These are phyloP conservation scores for Sphagnum magellanicum DNA, from an alignment of 228 moss, liverwort and hornwort species.

Conservation along the genomic window DNA sequence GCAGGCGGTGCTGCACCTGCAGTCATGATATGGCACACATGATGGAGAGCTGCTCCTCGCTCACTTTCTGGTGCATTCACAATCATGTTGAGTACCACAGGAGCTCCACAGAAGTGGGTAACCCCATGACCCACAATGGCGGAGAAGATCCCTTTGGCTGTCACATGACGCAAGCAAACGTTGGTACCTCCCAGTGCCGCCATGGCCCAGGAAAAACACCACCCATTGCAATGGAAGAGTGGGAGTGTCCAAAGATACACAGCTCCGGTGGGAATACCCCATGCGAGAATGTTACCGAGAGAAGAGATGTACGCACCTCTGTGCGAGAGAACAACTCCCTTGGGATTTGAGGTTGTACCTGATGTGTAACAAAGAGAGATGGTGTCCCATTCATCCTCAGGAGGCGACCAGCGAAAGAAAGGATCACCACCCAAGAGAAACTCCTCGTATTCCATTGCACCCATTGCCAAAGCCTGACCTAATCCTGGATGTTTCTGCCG, in stretches of 20 bases:
- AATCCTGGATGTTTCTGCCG: constrained; percentile 4
- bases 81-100: constrained; percentile 69
- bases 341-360: constrained; percentile 79
- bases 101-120: constrained; percentile 82
- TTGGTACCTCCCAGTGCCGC: constrained; percentile 79
- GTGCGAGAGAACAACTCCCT: constrained; percentile 76
- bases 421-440: constrained; percentile 41
- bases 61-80: constrained; percentile 44
- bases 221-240: constrained; percentile 86
- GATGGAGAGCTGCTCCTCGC: constrained; percentile 7
- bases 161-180: constrained; percentile 54
- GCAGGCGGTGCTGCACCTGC: constrained; percentile 59
- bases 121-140: constrained; percentile 54
- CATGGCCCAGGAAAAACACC: constrained; percentile 75
- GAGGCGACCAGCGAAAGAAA: constrained; percentile 30
- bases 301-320: constrained; percentile 70
- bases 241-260: constrained; percentile 85
- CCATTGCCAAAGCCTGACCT: constrained; percentile 6
- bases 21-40: constrained; percentile 29
- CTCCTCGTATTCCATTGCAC: constrained; percentile 53
- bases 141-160: constrained; percentile 33
- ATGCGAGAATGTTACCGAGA: constrained; percentile 34
- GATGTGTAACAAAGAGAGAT: constrained; percentile 84
- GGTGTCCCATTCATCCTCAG: constrained; percentile 74
- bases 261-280: constrained; percentile 49